Percentiles rank a stretch among this genome's conserved stretches.
phyloP scores from a whole-genome alignment of 352 stramenopile species.

The Aphanomyces cochlioides region DNA sequence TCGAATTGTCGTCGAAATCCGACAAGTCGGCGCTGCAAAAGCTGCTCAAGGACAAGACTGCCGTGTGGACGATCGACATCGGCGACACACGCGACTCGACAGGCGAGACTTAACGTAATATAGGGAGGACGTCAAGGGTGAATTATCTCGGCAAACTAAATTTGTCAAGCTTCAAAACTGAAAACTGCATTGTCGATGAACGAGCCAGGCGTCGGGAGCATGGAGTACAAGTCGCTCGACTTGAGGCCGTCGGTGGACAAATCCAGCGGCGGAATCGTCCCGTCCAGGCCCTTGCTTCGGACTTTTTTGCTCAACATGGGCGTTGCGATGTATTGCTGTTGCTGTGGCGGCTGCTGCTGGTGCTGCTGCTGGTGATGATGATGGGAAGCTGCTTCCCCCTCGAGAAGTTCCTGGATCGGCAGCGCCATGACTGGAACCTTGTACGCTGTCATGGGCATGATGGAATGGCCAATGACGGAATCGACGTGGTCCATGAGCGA shows the following conservation, averaged over 20 bases:
- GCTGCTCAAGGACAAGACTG: slow-evolving; percentile 61
- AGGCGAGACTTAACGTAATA: neutral
- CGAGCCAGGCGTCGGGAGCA: slow-evolving; percentile 23
- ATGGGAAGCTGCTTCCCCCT: neutral
- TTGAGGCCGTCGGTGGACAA: slow-evolving; percentile 24
- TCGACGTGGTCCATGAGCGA: slow-evolving; percentile 8
- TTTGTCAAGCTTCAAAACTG: slow-evolving; percentile 20
- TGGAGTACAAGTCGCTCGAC: slow-evolving; percentile 20
- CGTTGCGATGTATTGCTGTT: neutral
- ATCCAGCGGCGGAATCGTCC: slow-evolving; percentile 10
- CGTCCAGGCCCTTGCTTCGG: neutral
- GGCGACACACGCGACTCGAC: slow-evolving; percentile 52
- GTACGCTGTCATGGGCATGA: slow-evolving; percentile 4
- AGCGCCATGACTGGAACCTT: neutral
- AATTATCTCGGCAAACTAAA: neutral
- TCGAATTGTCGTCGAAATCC: slow-evolving; percentile 45
- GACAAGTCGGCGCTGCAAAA: slow-evolving; percentile 66
- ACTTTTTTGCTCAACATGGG: too few relatives aligned
- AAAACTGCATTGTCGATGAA: slow-evolving; percentile 21
- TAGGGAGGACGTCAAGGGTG: neutral
- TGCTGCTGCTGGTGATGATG: neutral
- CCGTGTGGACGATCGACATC: slow-evolving; percentile 82
- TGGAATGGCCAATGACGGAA: slow-evolving; percentile 8
- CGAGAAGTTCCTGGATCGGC: slow-evolving; percentile 17
- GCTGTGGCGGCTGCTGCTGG: neutral